Conservation (phyloP, 176 grass and related monocot species). For the Ampelocalamus luodianensis region DNA sequence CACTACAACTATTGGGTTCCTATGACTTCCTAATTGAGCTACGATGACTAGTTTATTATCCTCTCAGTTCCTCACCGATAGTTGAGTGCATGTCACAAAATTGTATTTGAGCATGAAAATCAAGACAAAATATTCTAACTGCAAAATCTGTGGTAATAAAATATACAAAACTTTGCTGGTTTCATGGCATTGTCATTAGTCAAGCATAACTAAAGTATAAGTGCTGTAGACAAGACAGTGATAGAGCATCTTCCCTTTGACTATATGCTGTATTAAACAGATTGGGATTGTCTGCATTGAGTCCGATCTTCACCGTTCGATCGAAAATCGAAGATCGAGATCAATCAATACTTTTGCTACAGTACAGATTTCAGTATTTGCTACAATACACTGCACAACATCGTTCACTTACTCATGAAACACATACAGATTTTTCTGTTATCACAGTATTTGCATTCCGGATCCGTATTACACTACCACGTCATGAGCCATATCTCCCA, state of each 20-base stretch:
- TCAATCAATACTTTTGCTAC: no score
- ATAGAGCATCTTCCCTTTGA: slow-evolving; percentile 24
- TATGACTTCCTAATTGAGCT: not conserved
- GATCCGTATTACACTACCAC: not conserved
- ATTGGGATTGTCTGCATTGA: no score
- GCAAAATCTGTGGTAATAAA: not conserved
- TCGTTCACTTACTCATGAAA: no score
- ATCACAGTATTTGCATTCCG: no score
- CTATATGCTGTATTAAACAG: not conserved
- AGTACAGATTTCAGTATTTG: no score
- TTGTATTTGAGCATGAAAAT: not conserved
- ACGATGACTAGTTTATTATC: no score
- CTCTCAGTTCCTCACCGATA: not conserved
- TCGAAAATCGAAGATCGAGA: no score
- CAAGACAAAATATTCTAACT: not conserved
- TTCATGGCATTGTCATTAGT: not conserved
- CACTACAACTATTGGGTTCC: not conserved
- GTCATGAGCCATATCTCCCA: not conserved
- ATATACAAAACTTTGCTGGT: not conserved
- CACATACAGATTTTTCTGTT: no score
- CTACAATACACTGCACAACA: no score
- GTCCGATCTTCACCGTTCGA: no score
- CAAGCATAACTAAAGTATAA: slow-evolving; percentile 31
- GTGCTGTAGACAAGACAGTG: slow-evolving; percentile 1
- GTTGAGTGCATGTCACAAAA: not conserved